Conservation (phyloP, 441 rosid genomes). For the Mallotus repandus region DNA sequence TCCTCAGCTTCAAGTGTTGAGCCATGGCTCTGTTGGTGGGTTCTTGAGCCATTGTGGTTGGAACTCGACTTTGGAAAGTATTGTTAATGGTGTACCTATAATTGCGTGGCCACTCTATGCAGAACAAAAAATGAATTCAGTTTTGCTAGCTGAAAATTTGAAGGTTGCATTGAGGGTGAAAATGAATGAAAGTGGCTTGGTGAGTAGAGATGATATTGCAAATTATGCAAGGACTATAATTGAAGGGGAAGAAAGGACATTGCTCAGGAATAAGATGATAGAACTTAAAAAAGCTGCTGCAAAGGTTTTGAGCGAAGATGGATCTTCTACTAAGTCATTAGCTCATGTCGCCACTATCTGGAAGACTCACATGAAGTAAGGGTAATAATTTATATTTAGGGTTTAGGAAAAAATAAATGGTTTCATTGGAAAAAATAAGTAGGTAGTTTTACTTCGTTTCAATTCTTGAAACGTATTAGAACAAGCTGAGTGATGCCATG, state of each 20-base stretch:
- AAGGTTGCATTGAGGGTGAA: slow-evolving; percentile 32
- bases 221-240: too few relatives aligned
- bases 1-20: too few relatives aligned
- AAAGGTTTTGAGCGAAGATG: slow-evolving; percentile 24
- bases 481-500: too few relatives aligned
- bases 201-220: slow-evolving; percentile 15
- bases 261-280: slow-evolving; percentile 18
- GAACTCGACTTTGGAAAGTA: too few relatives aligned
- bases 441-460: too few relatives aligned
- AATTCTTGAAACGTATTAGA: too few relatives aligned
- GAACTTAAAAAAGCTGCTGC: slow-evolving; percentile 20
- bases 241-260: slow-evolving; percentile 28
- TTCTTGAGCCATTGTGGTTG: too few relatives aligned
- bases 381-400: not conserved
- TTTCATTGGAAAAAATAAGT: too few relatives aligned
- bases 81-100: too few relatives aligned
- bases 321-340: slow-evolving; percentile 29
- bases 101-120: too few relatives aligned
- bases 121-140: slow-evolving; percentile 25
- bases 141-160: slow-evolving; percentile 29
- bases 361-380: slow-evolving; percentile 15
- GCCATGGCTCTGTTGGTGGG: too few relatives aligned
- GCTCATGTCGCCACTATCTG: slow-evolving; percentile 21
- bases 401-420: too few relatives aligned
- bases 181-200: slow-evolving; percentile 23